phyloP scores from a whole-genome alignment of 176 grass and related monocot genomes.

The Raddia distichophylla region DNA sequence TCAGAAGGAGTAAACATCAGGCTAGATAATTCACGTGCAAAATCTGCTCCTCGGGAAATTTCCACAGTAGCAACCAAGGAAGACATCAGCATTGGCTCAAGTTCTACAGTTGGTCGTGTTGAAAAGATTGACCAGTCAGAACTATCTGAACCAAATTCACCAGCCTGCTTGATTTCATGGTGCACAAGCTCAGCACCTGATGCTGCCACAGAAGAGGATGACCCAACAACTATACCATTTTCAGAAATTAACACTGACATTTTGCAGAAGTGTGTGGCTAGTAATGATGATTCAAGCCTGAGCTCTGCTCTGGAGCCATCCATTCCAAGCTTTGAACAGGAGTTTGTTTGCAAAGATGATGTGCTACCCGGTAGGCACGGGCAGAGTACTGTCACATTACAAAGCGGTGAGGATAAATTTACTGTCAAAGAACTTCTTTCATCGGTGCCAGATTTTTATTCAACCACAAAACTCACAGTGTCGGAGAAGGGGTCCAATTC shows the following conservation, averaged over 20 bases:
- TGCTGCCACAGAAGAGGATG: slow-evolving; percentile 40
- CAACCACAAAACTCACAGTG: slow-evolving; percentile 28
- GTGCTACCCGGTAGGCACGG: slow-evolving; percentile 38
- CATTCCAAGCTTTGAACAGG: slow-evolving; percentile 62
- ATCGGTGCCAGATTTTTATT: slow-evolving; percentile 49
- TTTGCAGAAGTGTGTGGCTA: slow-evolving; percentile 56
- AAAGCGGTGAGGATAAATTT: slow-evolving; percentile 71
- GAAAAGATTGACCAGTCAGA: slow-evolving; percentile 50
- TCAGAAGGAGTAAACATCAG: slow-evolving; percentile 38
- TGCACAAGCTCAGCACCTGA: slow-evolving; percentile 30
- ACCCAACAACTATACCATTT: slow-evolving; percentile 34
- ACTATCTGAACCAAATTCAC: slow-evolving; percentile 50
- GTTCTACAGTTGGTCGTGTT: slow-evolving; percentile 37
- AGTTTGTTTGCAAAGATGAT: slow-evolving; percentile 76
- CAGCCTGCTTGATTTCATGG: slow-evolving; percentile 49
- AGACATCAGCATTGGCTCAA: slow-evolving; percentile 38
- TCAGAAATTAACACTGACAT: slow-evolving; percentile 38
- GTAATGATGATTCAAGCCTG: slow-evolving; percentile 51
- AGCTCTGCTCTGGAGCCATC: slow-evolving; percentile 43
- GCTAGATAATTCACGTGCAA: slow-evolving; percentile 26
- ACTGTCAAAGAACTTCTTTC: slow-evolving; percentile 88
- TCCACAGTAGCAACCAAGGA: slow-evolving; percentile 44
- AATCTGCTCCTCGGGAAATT: slow-evolving; percentile 45
- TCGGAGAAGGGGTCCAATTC: slow-evolving; percentile 37
- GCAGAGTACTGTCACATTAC: slow-evolving; percentile 37